These are phyloP conservation scores for Phytophthora pinifolia DNA, from an alignment of 352 stramenopile genomes.

Conservation along the genomic window DNA sequence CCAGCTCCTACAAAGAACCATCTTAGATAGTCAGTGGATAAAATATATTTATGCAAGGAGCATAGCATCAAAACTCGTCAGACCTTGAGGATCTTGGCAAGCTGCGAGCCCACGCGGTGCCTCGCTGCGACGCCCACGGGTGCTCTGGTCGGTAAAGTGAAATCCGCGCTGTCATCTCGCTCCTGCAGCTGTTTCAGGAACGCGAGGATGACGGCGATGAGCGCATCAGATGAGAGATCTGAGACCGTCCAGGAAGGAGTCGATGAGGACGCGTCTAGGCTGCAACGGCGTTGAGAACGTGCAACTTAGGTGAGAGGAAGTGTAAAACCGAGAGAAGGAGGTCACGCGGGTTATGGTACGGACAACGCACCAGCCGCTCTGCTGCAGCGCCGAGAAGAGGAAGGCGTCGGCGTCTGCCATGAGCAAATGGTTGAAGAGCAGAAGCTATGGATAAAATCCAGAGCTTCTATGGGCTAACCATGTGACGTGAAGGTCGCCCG, in stretches of 20 bases:
- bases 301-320: neutral
- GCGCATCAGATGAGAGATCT: constrained; percentile 41
- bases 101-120: constrained; percentile 72
- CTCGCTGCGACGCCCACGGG: constrained; percentile 64
- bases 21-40: neutral
- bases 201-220: constrained; percentile 49
- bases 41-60: constrained; percentile 1
- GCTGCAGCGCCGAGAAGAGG: constrained; percentile 49
- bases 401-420: constrained; percentile 53
- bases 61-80: constrained; percentile 7
- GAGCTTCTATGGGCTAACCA: too few species aligned
- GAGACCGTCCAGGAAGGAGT: constrained; percentile 21
- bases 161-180: constrained; percentile 22
- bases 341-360: neutral
- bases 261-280: constrained; percentile 11
- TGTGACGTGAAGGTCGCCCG: too few species aligned
- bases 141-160: constrained; percentile 27
- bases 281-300: constrained; percentile 5
- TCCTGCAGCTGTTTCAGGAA: constrained; percentile 45
- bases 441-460: too few species aligned
- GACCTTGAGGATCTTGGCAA: constrained; percentile 80
- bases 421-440: too few species aligned
- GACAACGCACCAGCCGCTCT: constrained; percentile 41
- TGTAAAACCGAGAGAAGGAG: neutral
- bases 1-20: constrained; percentile 50